Evolutionary conservation across 148 eudicot species (phyloP).

Genomic region (Amaranthus palmeri): DNA sequence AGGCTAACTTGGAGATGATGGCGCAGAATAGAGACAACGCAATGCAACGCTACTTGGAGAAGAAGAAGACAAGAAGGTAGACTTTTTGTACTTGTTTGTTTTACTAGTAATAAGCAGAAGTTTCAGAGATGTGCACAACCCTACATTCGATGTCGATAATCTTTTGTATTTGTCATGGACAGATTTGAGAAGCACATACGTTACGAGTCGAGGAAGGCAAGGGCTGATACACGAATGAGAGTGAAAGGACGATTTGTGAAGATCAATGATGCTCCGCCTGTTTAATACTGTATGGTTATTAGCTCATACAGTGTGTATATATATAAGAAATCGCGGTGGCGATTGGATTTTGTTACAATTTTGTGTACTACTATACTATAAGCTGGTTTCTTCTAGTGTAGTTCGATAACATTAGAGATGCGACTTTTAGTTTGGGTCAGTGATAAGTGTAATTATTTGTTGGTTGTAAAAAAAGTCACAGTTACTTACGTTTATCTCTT

Average conservation of each 20-base stretch:
- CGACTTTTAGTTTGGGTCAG: too few species aligned
- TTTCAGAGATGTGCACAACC: too few species aligned
- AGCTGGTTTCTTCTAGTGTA: too few species aligned
- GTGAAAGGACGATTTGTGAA: conserved; percentile 96
- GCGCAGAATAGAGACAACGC: conserved; percentile 87
- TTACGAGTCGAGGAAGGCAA: conserved; percentile 93
- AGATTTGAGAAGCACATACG: conserved; percentile 94
- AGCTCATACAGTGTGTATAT: conserved; percentile 15
- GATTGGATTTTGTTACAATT: too few species aligned
- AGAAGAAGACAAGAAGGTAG: conserved; percentile 87
- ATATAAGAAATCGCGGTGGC: too few species aligned
- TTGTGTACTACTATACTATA: too few species aligned
- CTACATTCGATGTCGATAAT: neutral
- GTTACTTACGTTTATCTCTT: too few species aligned
- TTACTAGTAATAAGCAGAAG: neutral
- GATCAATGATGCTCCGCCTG: conserved; percentile 47
- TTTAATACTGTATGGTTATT: conserved; percentile 18
- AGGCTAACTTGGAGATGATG: conserved; percentile 56
- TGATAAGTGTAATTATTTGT: too few species aligned
- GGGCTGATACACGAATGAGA: conserved; percentile 94
- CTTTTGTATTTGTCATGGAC: neutral
- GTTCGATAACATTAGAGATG: too few species aligned
- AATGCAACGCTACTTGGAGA: conserved; percentile 92
- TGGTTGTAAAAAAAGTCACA: too few species aligned
- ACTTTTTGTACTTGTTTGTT: neutral